Base-by-base conservation (phyloP, 345 rosid species). In the Litchi chinensis region DNA sequence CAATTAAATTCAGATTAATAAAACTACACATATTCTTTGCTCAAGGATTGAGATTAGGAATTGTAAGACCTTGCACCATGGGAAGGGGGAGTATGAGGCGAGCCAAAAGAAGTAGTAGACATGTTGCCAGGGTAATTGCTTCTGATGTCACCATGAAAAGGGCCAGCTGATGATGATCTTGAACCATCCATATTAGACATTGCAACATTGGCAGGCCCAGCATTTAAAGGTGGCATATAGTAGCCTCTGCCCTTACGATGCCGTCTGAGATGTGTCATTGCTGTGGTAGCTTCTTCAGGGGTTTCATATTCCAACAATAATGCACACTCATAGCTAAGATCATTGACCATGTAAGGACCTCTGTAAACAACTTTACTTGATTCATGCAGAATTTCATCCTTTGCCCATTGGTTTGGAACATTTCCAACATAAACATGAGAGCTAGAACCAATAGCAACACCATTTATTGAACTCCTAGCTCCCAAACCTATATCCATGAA, bases 401-500 rank as follows among this genome's bases (percentile, higher is more conserved):
- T 93, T 77, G 84, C 95, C 97, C 97, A 92, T 75, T 86, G 99
- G 85, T 90, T 93, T 50, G 85, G 80, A 83, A 96, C 85, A 83
- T 87, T 86, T 57, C 98, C 97, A 79, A 91, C 89, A 84, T 91
- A 94, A 85, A 96, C 87, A 86, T 90, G 88, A 80, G 83, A 81
- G 83, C 94, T 90, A 70, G 90, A 92, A 78, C 98, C 99, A 71
- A 89, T 84, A 7, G 95, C 96, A 68, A 87, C 91, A 76, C 98
- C 94, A 81, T 93, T 93, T 77, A 91, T 80, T 71, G 88, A 78
- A 76, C 95, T 97, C 83, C 92, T 88, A 43, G 93, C 84, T 80
- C 98, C 98, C 73, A 96, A 78, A 80, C 98, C 99, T 81, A 86
- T 79, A 82, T 96, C 99, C 90, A 93, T 87, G 82, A 96, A 96